Evolutionary conservation across 768 basidiomycete species (phyloP).

Genomic region (Lactarius hengduanensis): DNA sequence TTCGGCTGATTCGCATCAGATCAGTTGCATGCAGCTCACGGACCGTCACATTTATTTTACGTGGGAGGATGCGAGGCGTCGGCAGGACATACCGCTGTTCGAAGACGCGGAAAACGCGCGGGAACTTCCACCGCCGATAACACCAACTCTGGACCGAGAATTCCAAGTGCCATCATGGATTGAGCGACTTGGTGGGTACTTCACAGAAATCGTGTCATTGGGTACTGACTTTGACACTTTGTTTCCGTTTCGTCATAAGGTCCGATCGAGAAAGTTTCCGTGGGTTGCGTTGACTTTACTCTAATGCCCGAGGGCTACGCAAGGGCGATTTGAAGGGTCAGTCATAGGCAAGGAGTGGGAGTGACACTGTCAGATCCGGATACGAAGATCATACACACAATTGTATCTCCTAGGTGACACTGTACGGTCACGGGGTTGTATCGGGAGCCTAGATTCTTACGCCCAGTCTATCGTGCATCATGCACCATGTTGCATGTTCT

Average conservation of each 20-base stretch:
- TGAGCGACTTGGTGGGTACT: not conserved
- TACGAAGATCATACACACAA: no score
- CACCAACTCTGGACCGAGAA: not conserved
- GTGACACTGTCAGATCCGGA: no score
- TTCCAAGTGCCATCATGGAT: not conserved
- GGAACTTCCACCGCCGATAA: not conserved
- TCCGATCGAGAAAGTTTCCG: not conserved
- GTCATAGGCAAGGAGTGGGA: no score
- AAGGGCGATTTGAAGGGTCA: not conserved
- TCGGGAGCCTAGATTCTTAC: no score
- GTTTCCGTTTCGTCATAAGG: not conserved
- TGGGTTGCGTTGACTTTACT: slow-evolving; percentile 26
- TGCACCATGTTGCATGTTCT: slow-evolving; percentile 40
- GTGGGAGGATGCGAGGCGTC: slow-evolving; percentile 18
- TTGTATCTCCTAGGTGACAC: no score
- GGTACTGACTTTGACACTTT: not conserved
- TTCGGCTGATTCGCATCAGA: not conserved
- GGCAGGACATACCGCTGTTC: slow-evolving; percentile 4
- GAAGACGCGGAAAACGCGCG: not conserved
- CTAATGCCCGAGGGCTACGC: slow-evolving; percentile 16
- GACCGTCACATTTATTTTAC: slow-evolving; percentile 28
- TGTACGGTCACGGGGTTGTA: no score
- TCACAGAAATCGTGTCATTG: not conserved
- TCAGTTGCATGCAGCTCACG: slow-evolving; percentile 26
- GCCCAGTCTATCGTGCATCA: slow-evolving; percentile 28